These are phyloP conservation scores for Adansonia digitata DNA, from an alignment of 345 rosid species.

Conservation along the genomic window DNA sequence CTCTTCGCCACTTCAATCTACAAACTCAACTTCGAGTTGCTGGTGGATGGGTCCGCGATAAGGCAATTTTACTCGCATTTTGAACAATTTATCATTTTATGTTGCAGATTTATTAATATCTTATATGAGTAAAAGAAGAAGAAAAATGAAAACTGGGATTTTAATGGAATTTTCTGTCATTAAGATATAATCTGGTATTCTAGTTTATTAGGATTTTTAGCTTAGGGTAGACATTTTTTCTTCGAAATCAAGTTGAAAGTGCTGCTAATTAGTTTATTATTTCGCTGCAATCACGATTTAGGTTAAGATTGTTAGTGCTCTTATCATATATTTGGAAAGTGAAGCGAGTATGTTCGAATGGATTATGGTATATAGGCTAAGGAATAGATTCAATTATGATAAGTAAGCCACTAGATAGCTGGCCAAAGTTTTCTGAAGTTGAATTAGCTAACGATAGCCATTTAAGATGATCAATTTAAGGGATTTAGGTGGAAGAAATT, in stretches of 20 bases:
- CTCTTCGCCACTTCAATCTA: conserved; percentile 59
- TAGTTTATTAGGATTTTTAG: neutral
- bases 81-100: neutral
- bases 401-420: too few relatives aligned
- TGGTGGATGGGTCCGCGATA: conserved; percentile 99
- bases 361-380: neutral
- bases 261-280: neutral
- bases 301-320: neutral
- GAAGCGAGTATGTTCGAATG: neutral
- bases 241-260: neutral
- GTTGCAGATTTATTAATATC: too few relatives aligned
- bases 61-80: conserved; percentile 36
- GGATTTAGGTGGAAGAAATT: neutral
- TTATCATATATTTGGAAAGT: neutral
- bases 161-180: neutral
- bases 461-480: neutral
- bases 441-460: too few relatives aligned
- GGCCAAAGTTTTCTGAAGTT: too few relatives aligned
- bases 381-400: neutral
- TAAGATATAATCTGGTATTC: neutral
- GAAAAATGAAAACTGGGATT: neutral
- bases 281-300: neutral
- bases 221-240: neutral
- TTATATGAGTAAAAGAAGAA: neutral
- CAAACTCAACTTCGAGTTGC: conserved; percentile 85